phyloP scores from a whole-genome alignment of 1,139 yeast species.

The Casaregolazyma lundiana region DNA sequence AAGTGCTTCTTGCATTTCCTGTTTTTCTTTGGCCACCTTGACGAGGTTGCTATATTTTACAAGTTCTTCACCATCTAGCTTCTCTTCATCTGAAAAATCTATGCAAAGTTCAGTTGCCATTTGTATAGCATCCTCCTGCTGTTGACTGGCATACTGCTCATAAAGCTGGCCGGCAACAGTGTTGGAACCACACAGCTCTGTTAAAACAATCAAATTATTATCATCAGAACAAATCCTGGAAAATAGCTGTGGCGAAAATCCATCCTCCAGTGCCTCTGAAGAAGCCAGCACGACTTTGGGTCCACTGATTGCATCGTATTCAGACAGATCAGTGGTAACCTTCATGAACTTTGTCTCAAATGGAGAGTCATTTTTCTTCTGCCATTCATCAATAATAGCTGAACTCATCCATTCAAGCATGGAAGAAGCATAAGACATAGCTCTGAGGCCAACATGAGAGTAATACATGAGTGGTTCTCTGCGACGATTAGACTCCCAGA shows the following conservation, averaged over 20 bases:
- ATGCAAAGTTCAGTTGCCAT: constrained; percentile 24
- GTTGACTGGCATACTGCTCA: constrained; percentile 48
- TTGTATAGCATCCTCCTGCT: constrained; percentile 14
- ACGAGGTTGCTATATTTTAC: constrained; percentile 28
- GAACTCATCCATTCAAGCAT: constrained; percentile 96
- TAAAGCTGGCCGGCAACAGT: constrained; percentile 46
- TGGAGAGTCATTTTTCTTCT: constrained; percentile 64
- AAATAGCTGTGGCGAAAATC: constrained; percentile 59
- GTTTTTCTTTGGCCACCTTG: constrained; percentile 40
- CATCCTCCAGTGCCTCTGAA: constrained; percentile 62
- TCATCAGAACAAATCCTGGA: constrained; percentile 58
- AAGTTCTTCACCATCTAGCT: constrained; percentile 36
- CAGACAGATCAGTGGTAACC: constrained; percentile 51
- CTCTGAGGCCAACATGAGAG: constrained; percentile 75
- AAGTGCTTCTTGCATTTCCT: constrained; percentile 49
- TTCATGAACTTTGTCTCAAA: constrained; percentile 53
- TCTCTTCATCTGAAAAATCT: constrained; percentile 23
- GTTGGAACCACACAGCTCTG: constrained; percentile 51
- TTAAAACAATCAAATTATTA: constrained; percentile 64
- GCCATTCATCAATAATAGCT: constrained; percentile 76
- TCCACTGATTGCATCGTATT: constrained; percentile 51
- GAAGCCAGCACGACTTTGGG: constrained; percentile 83
- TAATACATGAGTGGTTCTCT: constrained; percentile 66
- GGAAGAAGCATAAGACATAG: constrained; percentile 75
- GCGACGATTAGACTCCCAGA: constrained; percentile 47